phyloP scores from a whole-genome alignment of 352 stramenopile genomes.

The Globisporangium barbulae region DNA sequence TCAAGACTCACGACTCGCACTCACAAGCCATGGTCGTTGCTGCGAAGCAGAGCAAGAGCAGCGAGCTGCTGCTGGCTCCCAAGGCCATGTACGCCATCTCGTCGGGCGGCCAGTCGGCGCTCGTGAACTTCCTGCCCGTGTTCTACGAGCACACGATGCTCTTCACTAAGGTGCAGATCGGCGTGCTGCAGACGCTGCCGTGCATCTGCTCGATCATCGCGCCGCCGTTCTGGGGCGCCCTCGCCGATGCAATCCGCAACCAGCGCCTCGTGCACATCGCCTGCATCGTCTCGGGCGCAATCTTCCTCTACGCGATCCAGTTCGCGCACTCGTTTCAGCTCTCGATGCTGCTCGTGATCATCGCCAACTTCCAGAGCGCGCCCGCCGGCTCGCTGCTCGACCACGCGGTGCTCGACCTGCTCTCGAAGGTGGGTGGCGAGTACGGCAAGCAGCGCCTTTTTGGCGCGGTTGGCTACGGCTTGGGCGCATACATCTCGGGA shows the following conservation, averaged over 20 bases:
- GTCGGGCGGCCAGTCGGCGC: slow-evolving; percentile 57
- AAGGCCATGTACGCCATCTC: slow-evolving; percentile 81
- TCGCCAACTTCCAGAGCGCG: slow-evolving; percentile 64
- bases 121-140: slow-evolving; percentile 74
- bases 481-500: slow-evolving; percentile 63
- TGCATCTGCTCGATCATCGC: slow-evolving; percentile 62
- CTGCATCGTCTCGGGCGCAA: slow-evolving; percentile 50
- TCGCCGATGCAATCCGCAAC: slow-evolving; percentile 63
- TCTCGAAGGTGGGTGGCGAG: slow-evolving; percentile 65
- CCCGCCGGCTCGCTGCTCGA: slow-evolving; percentile 64
- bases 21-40: slow-evolving; percentile 23
- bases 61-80: slow-evolving; percentile 47
- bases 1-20: slow-evolving; percentile 4
- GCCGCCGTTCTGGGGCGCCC: slow-evolving; percentile 67
- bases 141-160: slow-evolving; percentile 64
- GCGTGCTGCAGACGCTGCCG: slow-evolving; percentile 65
- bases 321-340: slow-evolving; percentile 53
- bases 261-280: slow-evolving; percentile 63
- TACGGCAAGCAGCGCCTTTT: slow-evolving; percentile 85
- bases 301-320: slow-evolving; percentile 58
- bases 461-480: slow-evolving; percentile 65
- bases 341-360: slow-evolving; percentile 45
- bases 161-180: slow-evolving; percentile 78
- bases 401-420: slow-evolving; percentile 63
- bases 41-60: slow-evolving; percentile 6